Evolutionary conservation across 139 green algal species (phyloP), one percentile per base, ranked within the genome.

Genomic region (Picochlorum sp.): DNA sequence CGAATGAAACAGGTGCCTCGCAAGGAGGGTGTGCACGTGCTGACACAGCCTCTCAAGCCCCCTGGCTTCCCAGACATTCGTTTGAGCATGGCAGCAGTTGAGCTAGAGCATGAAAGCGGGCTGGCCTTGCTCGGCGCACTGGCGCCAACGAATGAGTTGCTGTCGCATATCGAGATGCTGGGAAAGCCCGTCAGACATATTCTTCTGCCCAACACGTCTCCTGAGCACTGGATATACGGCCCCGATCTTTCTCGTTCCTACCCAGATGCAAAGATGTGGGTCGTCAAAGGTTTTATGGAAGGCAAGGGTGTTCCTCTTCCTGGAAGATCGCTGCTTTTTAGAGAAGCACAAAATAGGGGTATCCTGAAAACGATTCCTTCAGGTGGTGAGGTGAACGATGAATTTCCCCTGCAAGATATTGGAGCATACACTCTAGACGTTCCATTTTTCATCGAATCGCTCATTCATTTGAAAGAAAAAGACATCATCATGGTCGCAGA

Each of bases 41-140:
- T 77, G n/a, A 50, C 41, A 10, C 71, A 77, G 65, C 71, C 71
- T 6, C 49, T 77, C 11, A 71, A 58, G 24, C 71, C 71, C 20
- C 45, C 16, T 21, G 18, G 37, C 16, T 24, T 11, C 0, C 47
- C 47, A 20, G 71, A 77, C 44, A 70, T 77, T 14, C 49, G 51
- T 58, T 49, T 77, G 61, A 62, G 58, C 14, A 71, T 75, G 49
- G 56, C 32, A 15, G 47, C 41, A 5, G 61, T 61, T 21, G 37
- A 41, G 11, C 60, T 77, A 41, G 18, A 44, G 1, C 7, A 41
- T 41, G 71, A 76, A 21, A 59, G 67, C 46, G 62, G 34, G 23
- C 37, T 77, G 18, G 44, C 66, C 49, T 28, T 77, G 4, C 13
- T 62, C 26, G 44, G 32, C 9, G 64, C 71, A 3, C 13, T 77